Percentiles rank a stretch among this genome's conserved stretches.
These are phyloP conservation scores for Cystobasidiaceae sp. DNA, from an alignment of 1,284 basidiomycete genomes.

Conservation along the genomic window DNA sequence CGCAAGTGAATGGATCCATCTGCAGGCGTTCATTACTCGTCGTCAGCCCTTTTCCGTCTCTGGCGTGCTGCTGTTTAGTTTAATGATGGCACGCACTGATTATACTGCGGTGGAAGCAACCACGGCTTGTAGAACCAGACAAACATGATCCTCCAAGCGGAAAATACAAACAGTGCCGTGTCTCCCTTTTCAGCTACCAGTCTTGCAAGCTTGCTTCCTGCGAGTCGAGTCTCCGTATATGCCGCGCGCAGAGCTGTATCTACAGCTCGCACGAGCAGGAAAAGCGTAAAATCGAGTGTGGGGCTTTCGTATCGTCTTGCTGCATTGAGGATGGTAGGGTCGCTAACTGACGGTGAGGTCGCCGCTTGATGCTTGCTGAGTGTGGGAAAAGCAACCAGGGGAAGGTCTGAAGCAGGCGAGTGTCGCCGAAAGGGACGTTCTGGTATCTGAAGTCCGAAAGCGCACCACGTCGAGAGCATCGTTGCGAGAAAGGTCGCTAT, in stretches of 20 bases:
- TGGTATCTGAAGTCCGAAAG: slow-evolving; percentile 35
- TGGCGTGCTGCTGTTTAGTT: too few species aligned
- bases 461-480: slow-evolving; percentile 32
- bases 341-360: background rate
- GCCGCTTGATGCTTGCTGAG: background rate
- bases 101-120: slow-evolving; percentile 23
- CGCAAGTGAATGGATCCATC: slow-evolving; percentile 46
- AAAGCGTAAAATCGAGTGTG: slow-evolving; percentile 48
- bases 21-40: slow-evolving; percentile 43
- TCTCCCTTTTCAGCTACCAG: slow-evolving; percentile 36
- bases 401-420: slow-evolving; percentile 16
- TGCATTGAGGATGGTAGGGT: background rate
- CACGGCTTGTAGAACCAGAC: slow-evolving; percentile 32
- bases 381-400: slow-evolving; percentile 26
- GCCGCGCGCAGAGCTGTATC: slow-evolving; percentile 43
- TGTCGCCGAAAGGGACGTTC: background rate
- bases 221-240: slow-evolving; percentile 19
- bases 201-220: slow-evolving; percentile 9
- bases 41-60: too few species aligned
- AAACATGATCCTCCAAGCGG: slow-evolving; percentile 41
- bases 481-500: slow-evolving; percentile 32
- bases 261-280: slow-evolving; percentile 46
- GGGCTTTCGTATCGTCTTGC: slow-evolving; percentile 36
- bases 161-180: slow-evolving; percentile 36
- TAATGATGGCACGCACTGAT: slow-evolving; percentile 15